phyloP scores from a whole-genome alignment of 2,329 filamentous ascomycete species.

The Ceratocystis lukuohia region DNA sequence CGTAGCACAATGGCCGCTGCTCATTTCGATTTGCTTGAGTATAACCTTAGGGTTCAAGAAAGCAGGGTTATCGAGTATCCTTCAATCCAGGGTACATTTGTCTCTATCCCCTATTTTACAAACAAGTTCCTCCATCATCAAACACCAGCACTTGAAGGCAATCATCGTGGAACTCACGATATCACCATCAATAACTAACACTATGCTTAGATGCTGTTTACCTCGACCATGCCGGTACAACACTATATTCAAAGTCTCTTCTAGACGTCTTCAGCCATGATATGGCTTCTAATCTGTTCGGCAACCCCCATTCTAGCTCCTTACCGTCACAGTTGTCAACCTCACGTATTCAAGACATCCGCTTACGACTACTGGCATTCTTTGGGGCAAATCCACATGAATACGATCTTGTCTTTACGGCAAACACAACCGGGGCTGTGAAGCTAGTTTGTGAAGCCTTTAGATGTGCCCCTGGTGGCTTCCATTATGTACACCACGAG shows the following conservation, averaged over 20 bases:
- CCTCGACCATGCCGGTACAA: constrained; percentile 45
- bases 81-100: constrained; percentile 48
- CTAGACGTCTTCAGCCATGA: constrained; percentile 42
- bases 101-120: not conserved
- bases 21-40: constrained; percentile 25
- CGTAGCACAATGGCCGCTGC: constrained; percentile 7
- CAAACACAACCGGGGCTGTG: constrained; percentile 49
- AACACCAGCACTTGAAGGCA: not conserved
- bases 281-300: constrained; percentile 45
- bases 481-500: constrained; percentile 48
- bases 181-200: not conserved
- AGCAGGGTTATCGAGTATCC: constrained; percentile 51
- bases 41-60: constrained; percentile 46
- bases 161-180: too few relatives aligned
- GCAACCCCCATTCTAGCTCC: constrained; percentile 55
- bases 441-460: constrained; percentile 48
- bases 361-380: constrained; percentile 41
- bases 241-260: constrained; percentile 45
- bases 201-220: constrained; percentile 31
- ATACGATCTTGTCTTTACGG: constrained; percentile 48
- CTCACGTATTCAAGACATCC: constrained; percentile 42
- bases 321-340: constrained; percentile 44
- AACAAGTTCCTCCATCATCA: not conserved
- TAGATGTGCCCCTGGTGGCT: constrained; percentile 35
- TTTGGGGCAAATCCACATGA: constrained; percentile 44